These are phyloP conservation scores for Candida mesenterica DNA, from an alignment of 1,139 yeast species.

Conservation along the genomic window DNA sequence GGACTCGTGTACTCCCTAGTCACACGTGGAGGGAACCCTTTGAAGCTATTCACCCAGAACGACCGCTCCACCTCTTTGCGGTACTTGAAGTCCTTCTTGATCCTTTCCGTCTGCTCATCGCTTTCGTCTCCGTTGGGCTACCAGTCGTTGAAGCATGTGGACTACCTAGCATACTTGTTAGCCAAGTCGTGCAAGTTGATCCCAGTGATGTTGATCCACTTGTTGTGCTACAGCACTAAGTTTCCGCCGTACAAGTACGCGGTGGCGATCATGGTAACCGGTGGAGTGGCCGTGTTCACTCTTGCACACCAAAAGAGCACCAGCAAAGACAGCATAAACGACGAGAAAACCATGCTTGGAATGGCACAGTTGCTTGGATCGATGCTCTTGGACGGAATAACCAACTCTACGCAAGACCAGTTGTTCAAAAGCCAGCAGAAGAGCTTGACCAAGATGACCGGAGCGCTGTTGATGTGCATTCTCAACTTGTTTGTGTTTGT, in stretches of 20 bases:
- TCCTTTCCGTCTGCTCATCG: constrained; percentile 78
- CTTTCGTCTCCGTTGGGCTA: constrained; percentile 80
- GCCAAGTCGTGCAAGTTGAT: constrained; percentile 93
- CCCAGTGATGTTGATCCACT: constrained; percentile 87
- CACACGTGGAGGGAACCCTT: constrained; percentile 32
- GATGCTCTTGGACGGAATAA: constrained; percentile 82
- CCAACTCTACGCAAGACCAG: constrained; percentile 91
- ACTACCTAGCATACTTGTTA: constrained; percentile 76
- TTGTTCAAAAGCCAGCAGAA: constrained; percentile 49
- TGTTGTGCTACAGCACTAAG: constrained; percentile 64
- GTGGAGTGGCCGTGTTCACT: constrained; percentile 82
- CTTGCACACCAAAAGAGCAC: constrained; percentile 31
- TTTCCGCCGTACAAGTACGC: constrained; percentile 76
- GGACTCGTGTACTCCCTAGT: constrained; percentile 58
- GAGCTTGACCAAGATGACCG: constrained; percentile 39
- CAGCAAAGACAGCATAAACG: constrained; percentile 27
- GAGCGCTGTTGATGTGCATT: constrained; percentile 85
- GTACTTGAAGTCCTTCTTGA: constrained; percentile 43
- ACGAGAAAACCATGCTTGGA: constrained; percentile 53
- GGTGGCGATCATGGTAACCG: constrained; percentile 73
- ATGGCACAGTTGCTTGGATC: constrained; percentile 57
- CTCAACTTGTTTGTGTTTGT: constrained; percentile 60
- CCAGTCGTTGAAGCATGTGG: constrained; percentile 75
- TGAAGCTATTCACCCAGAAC: constrained; percentile 27
- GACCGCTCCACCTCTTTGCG: constrained; percentile 15